Evolutionary conservation across 345 rosid genomes (phyloP), one percentile per base, ranked within the genome.

Genomic region (Boechera stricta): DNA sequence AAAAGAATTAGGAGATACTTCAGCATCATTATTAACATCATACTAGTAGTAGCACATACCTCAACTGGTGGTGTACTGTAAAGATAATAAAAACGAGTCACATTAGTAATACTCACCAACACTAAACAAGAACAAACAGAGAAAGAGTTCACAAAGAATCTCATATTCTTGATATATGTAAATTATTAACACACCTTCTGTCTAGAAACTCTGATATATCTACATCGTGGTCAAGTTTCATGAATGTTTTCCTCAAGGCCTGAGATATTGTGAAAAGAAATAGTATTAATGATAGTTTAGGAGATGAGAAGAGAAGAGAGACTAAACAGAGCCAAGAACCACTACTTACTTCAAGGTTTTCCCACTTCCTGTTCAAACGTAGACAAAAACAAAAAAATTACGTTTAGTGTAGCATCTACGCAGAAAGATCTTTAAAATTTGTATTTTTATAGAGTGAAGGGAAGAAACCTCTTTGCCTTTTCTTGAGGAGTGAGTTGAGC

Each of bases 151-250:
- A 71, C 29, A 18, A 26, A 13, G 26, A 58, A 75, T 16, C 31
- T 67, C 1, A 55, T 12, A 55, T 36, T 71, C 49, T 33, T 71
- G 53, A 58, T 49, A 28, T 61, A 21, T 21, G 24, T 21, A 21
- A 57, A 67, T 5, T 2, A 15, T 66, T 11, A 2, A 62, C 16
- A 54, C 70, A 94, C 97, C 94, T 84, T 80, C 84, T 60, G 71
- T 90, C 91, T 69, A 94, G 67, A 84, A 90, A 91, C 66, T 86
- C 94, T 68, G 89, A 79, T 71, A 91, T 68, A 80, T 86, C 87
- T 51, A 94, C 91, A 82, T 91, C 93, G 59, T 91, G 98, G 54
- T 94, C 93, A 87, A 86, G 85, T 83, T 89, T 91, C 89, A 79
- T 83, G 71, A 91, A 91, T 29, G 93, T 91, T 81, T 91, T 94